Evolutionary conservation across 345 rosid species (phyloP).

Genomic region (Aethionema arabicum): DNA sequence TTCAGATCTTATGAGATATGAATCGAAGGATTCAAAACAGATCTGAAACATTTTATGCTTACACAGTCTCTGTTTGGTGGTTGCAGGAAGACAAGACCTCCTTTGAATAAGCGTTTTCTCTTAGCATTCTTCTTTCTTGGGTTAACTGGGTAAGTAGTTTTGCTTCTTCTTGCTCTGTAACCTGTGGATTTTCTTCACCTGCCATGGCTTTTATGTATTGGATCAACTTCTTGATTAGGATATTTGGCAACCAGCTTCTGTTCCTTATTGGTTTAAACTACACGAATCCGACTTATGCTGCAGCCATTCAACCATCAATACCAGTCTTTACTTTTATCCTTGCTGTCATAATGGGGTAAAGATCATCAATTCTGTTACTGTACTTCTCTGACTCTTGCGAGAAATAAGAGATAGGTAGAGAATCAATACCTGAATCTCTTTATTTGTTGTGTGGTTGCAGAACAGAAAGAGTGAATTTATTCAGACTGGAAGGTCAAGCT

Average conservation of each 20-base stretch:
- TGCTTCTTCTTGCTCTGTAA: background rate
- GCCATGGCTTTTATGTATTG: background rate
- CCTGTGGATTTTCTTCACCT: constrained; percentile 14
- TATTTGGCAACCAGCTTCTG: constrained; percentile 94
- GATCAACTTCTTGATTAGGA: constrained; percentile 46
- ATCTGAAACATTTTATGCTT: background rate
- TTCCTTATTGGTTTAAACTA: constrained; percentile 91
- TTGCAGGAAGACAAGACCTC: constrained; percentile 69
- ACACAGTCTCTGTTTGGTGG: constrained; percentile 12
- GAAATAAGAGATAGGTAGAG: background rate
- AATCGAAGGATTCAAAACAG: background rate
- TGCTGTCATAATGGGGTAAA: constrained; percentile 88
- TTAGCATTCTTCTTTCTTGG: constrained; percentile 86
- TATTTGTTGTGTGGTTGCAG: constrained; percentile 49
- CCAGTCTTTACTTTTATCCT: constrained; percentile 94
- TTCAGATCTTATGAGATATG: background rate
- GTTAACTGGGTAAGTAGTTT: constrained; percentile 65
- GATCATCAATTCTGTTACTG: background rate
- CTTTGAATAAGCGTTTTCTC: constrained; percentile 59
- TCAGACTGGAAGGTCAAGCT: constrained; percentile 84
- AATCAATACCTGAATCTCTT: background rate
- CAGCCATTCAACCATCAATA: constrained; percentile 94
- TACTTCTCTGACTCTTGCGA: constrained; percentile 3
- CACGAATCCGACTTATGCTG: constrained; percentile 97
- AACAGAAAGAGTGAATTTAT: constrained; percentile 79